Conservation (phyloP, 1,284 basidiomycete species). For the Amylostereum chailletii region DNA sequence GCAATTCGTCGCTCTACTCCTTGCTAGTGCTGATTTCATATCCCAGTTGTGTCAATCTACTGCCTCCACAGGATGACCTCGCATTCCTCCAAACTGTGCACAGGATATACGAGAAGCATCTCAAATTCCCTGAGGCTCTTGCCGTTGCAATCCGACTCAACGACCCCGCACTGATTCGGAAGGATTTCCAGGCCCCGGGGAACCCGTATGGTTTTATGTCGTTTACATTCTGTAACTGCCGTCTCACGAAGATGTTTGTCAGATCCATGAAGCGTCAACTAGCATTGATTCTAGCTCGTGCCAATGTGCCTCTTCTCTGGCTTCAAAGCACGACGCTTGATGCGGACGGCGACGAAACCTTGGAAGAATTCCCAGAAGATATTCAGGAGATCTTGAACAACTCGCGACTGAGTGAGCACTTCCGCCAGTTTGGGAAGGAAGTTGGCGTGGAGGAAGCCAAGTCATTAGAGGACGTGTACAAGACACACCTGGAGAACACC, state of each 20-base stretch:
- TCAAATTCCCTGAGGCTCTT: conserved; percentile 89
- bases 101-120: conserved; percentile 82
- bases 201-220: conserved; percentile 44
- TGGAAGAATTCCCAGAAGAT: conserved; percentile 74
- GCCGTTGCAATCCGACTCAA: conserved; percentile 83
- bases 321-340: conserved; percentile 57
- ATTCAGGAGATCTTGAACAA: conserved; percentile 83
- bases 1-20: conserved; percentile 18
- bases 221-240: conserved; percentile 4
- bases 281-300: conserved; percentile 88
- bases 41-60: conserved; percentile 78
- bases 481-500: conserved; percentile 89
- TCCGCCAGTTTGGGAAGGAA: conserved; percentile 92
- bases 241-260: background rate
- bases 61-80: conserved; percentile 91
- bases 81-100: conserved; percentile 89
- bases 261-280: conserved; percentile 94
- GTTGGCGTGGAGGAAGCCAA: conserved; percentile 87
- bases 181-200: conserved; percentile 81
- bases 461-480: conserved; percentile 96
- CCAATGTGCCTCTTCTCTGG: conserved; percentile 91
- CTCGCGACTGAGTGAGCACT: conserved; percentile 74
- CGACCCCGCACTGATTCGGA: conserved; percentile 72
- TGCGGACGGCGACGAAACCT: conserved; percentile 43
- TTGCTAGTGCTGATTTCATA: conserved; percentile 4